Conservation (phyloP, 2,329 filamentous ascomycete genomes). For the Aspergillus flavus region DNA sequence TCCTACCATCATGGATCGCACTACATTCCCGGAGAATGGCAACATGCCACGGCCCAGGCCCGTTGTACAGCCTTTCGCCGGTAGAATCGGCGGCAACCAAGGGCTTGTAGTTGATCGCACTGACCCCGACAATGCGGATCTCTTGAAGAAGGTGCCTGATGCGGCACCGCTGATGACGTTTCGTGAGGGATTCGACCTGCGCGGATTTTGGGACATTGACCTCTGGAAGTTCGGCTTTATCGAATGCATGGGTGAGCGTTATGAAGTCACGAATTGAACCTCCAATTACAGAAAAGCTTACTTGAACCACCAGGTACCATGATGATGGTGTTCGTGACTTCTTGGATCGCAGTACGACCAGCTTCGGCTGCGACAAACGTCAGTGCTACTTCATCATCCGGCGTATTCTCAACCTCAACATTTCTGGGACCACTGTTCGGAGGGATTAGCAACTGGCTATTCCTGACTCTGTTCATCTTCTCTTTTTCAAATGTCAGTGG, state of each 20-base stretch:
- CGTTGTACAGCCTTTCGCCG: conserved; percentile 13
- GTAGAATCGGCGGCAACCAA: conserved; percentile 17
- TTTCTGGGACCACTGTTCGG: conserved; percentile 37
- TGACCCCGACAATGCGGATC: conserved; percentile 28
- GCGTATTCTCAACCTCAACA: conserved; percentile 30
- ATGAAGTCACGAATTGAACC: not conserved
- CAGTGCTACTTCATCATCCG: conserved; percentile 13
- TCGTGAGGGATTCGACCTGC: conserved; percentile 38
- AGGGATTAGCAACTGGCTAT: conserved; percentile 42
- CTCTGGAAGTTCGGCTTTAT: conserved; percentile 47
- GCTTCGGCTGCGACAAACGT: conserved; percentile 1
- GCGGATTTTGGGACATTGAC: conserved; percentile 35
- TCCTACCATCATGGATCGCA: not conserved
- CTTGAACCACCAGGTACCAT: conserved; percentile 21
- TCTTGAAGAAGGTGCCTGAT: conserved; percentile 37
- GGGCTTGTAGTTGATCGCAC: conserved; percentile 19
- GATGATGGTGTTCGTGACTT: conserved; percentile 31
- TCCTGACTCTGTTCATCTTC: conserved; percentile 55
- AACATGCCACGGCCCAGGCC: not conserved
- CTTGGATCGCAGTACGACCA: conserved; percentile 21
- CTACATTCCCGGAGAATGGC: not conserved
- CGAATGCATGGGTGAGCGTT: conserved; percentile 40
- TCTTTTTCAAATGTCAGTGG: conserved; percentile 53
- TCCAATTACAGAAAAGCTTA: not conserved
- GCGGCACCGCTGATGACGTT: conserved; percentile 37